These are phyloP conservation scores for Myriosclerotinia duriaeana DNA, from an alignment of 2,329 filamentous ascomycete species.

Conservation along the genomic window DNA sequence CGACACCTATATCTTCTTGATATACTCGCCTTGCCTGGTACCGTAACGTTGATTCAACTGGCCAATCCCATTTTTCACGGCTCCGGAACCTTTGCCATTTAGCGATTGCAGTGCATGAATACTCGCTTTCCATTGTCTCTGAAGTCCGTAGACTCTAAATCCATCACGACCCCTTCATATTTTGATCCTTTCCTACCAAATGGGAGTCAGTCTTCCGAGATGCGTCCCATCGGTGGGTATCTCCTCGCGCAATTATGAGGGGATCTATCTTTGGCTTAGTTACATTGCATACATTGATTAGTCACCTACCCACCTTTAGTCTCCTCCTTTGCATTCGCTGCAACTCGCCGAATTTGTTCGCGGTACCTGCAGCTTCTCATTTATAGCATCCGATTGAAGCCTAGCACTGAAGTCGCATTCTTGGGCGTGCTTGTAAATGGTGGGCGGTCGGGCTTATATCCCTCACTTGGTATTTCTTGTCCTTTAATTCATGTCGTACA, in stretches of 20 bases:
- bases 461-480: no score
- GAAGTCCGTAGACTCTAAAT: not conserved
- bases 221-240: not conserved
- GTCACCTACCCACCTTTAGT: not conserved
- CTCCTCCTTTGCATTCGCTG: not conserved
- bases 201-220: not conserved
- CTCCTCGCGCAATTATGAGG: not conserved
- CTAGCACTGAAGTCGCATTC: not conserved
- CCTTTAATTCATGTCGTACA: no score
- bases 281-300: not conserved
- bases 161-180: not conserved
- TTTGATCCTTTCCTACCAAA: not conserved
- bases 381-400: not conserved
- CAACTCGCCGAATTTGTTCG: not conserved
- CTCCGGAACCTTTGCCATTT: not conserved
- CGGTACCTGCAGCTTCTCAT: not conserved
- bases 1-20: no score
- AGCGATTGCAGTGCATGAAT: not conserved
- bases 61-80: not conserved
- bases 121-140: not conserved
- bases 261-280: not conserved
- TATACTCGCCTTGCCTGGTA: no score
- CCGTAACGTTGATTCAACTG: no score
- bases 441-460: no score
- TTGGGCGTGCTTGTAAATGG: not conserved